Conservation (phyloP, 768 basidiomycete genomes). For the Lentinus brumalis region DNA sequence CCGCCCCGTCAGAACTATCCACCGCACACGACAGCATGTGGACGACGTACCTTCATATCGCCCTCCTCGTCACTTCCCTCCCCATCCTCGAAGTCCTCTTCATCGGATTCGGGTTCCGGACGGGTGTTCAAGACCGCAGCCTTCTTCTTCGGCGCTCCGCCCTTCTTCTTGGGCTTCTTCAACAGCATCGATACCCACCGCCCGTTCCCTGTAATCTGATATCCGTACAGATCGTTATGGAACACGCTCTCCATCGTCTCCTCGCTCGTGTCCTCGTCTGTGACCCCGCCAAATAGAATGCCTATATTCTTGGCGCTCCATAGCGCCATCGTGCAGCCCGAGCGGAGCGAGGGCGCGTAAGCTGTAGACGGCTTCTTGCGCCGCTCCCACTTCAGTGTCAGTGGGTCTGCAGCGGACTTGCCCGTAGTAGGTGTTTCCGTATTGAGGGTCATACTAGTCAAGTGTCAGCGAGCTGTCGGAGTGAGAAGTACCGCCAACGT, state of each 20-base stretch:
- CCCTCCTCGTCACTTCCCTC: slow-evolving; percentile 23
- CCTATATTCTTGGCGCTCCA: slow-evolving; percentile 73
- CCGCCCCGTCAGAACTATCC: background rate
- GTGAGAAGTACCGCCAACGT: background rate
- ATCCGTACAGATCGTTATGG: slow-evolving; percentile 86
- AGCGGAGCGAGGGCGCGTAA: slow-evolving; percentile 70
- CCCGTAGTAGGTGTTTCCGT: slow-evolving; percentile 30
- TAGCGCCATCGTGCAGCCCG: slow-evolving; percentile 85
- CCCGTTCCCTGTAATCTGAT: slow-evolving; percentile 73
- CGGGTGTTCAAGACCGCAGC: slow-evolving; percentile 15
- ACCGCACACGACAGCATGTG: background rate
- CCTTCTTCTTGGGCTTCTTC: slow-evolving; percentile 59
- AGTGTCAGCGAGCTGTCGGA: background rate
- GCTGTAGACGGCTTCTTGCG: slow-evolving; percentile 71
- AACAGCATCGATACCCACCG: slow-evolving; percentile 79
- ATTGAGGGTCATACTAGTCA: slow-evolving; percentile 34
- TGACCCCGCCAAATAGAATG: slow-evolving; percentile 85
- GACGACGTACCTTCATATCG: slow-evolving; percentile 7
- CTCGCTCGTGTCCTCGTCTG: slow-evolving; percentile 83
- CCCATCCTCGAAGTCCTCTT: slow-evolving; percentile 24
- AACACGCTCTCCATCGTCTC: slow-evolving; percentile 85
- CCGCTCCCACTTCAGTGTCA: slow-evolving; percentile 81
- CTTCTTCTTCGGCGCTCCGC: slow-evolving; percentile 47
- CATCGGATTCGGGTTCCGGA: slow-evolving; percentile 21
- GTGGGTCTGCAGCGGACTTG: slow-evolving; percentile 44